Conservation (phyloP, 83 land plant genomes). For the Diphasiastrum complanatum region DNA sequence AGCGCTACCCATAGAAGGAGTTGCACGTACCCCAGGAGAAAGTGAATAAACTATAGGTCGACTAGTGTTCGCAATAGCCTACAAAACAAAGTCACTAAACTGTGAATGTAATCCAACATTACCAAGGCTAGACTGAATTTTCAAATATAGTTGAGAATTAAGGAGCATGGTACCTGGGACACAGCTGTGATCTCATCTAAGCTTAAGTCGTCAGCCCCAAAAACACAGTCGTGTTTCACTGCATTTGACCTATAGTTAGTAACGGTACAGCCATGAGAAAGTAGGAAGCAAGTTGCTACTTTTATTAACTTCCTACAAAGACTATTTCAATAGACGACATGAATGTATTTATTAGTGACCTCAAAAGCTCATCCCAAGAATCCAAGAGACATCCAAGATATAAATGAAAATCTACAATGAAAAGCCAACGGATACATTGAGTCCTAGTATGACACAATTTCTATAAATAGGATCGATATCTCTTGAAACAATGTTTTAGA, state of each 20-base stretch:
- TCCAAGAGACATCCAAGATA: too few species aligned
- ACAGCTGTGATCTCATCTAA: constrained; percentile 58
- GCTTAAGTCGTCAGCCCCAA: constrained; percentile 68
- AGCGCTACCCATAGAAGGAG: constrained; percentile 2
- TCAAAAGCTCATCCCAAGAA: too few species aligned
- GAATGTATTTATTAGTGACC: too few species aligned
- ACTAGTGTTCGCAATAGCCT: constrained; percentile 8
- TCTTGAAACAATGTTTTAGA: too few species aligned
- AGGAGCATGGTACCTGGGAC: constrained; percentile 48
- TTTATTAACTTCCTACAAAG: too few species aligned
- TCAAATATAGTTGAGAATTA: neutral
- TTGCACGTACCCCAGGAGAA: constrained; percentile 6
- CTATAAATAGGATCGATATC: too few species aligned
- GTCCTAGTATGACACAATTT: too few species aligned
- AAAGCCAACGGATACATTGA: too few species aligned
- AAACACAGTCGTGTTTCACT: constrained; percentile 97
- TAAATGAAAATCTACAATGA: too few species aligned
- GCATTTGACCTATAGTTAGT: constrained; percentile 2
- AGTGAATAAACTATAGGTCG: constrained; percentile 10
- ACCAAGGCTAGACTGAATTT: too few species aligned
- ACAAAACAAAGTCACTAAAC: neutral
- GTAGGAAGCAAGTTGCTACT: neutral
- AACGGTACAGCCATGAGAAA: neutral
- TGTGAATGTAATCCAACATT: too few species aligned
- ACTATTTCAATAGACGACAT: too few species aligned